Conservation (phyloP, 148 eudicot species). For the Beta vulgaris region DNA sequence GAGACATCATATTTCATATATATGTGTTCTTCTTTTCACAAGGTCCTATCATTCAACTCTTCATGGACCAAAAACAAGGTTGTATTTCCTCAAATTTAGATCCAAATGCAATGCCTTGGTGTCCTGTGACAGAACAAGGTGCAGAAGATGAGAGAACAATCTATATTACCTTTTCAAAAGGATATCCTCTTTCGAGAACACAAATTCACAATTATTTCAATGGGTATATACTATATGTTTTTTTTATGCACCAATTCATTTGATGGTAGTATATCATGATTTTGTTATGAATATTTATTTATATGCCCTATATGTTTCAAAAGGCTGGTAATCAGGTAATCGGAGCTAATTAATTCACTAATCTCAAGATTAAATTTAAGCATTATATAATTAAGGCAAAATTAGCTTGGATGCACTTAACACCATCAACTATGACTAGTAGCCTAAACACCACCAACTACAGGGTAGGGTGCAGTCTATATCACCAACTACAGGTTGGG, state of each 20-base stretch:
- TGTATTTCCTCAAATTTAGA: background rate
- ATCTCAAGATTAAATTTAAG: too few species aligned
- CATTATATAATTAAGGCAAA: too few species aligned
- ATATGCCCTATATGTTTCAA: too few species aligned
- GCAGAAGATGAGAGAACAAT: slow-evolving; percentile 8
- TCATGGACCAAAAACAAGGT: background rate
- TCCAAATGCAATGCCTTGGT: slow-evolving; percentile 24
- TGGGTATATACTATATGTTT: background rate
- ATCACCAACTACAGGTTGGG: too few species aligned
- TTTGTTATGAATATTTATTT: background rate
- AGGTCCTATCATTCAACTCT: background rate
- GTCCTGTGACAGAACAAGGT: background rate
- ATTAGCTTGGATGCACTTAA: too few species aligned
- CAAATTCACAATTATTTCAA: slow-evolving; percentile 10
- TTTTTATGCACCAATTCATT: background rate
- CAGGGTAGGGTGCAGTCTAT: too few species aligned
- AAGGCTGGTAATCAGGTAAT: too few species aligned
- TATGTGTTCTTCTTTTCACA: background rate
- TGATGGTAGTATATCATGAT: background rate
- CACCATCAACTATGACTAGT: too few species aligned
- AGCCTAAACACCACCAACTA: too few species aligned
- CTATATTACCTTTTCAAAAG: slow-evolving; percentile 22
- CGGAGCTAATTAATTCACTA: too few species aligned
- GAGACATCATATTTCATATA: background rate
- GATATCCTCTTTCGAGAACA: background rate